phyloP scores from a whole-genome alignment of 2,329 filamentous ascomycete species.

The Venturia oleaginea region DNA sequence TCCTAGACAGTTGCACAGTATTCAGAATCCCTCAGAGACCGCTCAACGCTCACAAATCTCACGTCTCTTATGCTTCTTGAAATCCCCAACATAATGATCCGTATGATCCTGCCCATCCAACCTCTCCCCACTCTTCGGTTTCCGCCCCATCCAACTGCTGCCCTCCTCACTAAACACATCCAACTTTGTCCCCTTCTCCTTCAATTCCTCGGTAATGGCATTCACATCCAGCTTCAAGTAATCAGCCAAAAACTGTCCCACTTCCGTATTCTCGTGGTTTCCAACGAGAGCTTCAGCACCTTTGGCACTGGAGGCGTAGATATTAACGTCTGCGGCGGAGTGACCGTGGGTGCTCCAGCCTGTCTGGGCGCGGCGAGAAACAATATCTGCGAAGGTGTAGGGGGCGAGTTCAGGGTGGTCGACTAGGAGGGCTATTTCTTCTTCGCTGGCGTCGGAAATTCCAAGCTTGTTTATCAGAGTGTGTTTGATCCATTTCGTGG shows the following conservation, averaged over 20 bases:
- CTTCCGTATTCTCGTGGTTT: conserved; percentile 91
- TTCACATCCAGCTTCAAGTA: conserved; percentile 77
- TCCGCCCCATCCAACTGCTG: conserved; percentile 34
- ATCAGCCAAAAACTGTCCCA: conserved; percentile 69
- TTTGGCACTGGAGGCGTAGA: conserved; percentile 71
- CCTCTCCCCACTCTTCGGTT: conserved; percentile 32
- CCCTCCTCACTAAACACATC: conserved; percentile 23
- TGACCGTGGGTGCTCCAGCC: conserved; percentile 96
- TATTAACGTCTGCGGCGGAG: conserved; percentile 86
- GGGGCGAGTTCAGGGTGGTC: conserved; percentile 47
- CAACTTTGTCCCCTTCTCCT: conserved; percentile 40
- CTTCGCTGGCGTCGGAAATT: conserved; percentile 60
- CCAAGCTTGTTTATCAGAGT: conserved; percentile 66
- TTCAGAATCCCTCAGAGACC: neutral
- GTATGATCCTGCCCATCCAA: conserved; percentile 39
- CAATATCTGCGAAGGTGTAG: conserved; percentile 69
- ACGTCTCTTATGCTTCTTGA: conserved; percentile 19
- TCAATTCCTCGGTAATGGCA: conserved; percentile 66
- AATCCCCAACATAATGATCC: conserved; percentile 19
- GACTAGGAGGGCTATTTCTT: conserved; percentile 61
- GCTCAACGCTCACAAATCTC: conserved; percentile 12
- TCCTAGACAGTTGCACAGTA: no score
- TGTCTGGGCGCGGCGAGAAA: conserved; percentile 77
- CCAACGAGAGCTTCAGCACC: conserved; percentile 57
- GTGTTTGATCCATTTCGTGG: conserved; percentile 54